Conservation (phyloP, 2,329 filamentous ascomycete genomes). For the Sporothrix protearum region DNA sequence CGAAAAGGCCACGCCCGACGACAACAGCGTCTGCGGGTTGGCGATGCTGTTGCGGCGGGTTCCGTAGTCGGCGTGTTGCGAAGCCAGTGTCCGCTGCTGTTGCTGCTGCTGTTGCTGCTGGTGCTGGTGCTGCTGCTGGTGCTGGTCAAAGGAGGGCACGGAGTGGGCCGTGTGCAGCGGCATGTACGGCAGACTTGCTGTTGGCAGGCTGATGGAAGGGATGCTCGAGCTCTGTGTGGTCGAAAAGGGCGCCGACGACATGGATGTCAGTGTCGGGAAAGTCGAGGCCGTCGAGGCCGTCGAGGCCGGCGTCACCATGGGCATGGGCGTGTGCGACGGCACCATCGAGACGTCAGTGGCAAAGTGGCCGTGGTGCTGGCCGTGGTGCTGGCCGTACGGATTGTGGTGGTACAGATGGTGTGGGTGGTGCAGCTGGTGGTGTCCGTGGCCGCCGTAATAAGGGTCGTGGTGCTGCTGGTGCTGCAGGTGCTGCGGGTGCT, state of each 20-base stretch:
- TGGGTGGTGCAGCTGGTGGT: neutral
- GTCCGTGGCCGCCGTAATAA: neutral
- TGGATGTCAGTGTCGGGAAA: neutral
- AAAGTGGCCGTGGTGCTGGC: neutral
- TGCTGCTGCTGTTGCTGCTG: neutral
- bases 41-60: neutral
- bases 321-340: slow-evolving; percentile 9
- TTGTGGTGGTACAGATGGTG: neutral
- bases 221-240: neutral
- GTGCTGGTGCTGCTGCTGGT: neutral
- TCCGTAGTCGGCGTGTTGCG: neutral
- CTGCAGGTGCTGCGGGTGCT: neutral
- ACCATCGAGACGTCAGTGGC: neutral
- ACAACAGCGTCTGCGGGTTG: neutral
- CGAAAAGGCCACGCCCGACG: neutral
- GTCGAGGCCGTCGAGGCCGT: neutral
- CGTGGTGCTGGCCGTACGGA: slow-evolving; percentile 8
- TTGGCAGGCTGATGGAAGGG: neutral
- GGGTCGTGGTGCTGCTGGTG: neutral
- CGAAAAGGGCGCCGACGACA: slow-evolving; percentile 4
- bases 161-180: neutral
- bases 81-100: neutral
- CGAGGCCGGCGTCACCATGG: neutral
- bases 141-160: neutral
- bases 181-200: neutral